Evolutionary conservation across 129 eudicot genomes (phyloP), one percentile per base, ranked within the genome.

Genomic region (Lactuca saligna): DNA sequence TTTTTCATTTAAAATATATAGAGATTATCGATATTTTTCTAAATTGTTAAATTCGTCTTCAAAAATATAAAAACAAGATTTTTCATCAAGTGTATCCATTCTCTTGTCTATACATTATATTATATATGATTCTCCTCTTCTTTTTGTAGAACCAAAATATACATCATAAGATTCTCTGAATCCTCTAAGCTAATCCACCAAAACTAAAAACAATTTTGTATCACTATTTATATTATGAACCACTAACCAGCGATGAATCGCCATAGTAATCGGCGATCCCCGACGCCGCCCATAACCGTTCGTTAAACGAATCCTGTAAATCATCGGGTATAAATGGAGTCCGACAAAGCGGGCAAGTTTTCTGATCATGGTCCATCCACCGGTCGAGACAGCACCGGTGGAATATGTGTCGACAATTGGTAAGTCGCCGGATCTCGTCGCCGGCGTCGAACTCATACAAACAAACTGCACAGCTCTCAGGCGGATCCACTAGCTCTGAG

Each of bases 321-420:
- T 69, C 79, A 34, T 74, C 68, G 2, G 82, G 82, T 31, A 87
- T 63, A 46, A 87, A 80, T 10, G 76, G 76, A 6, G 82, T 80
- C 59, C 95, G 82, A 67, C 95, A 87, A 49, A 87, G 83, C 8
- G 95, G 95, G 58, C 95, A 87, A 0, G 95, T 84, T 60, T 76
- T 75, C 65, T 80, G 88, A 60, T 84, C 95, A 46, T 84, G 95
- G 63, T 87, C 95, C 90, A 87, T 87, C 90, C 95, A 87, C 69
- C 90, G 86, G 86, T 87, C 95, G 73, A 87, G 11, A 74, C 95
- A 87, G 17, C 79, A 50, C 62, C 80, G 75, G 57, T 87, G 95
- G 66, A 84, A 87, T 12, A 87, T 69, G 41, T 87, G 95, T 9
- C 72, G 70, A 46, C 95, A 87, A 63, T 87, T 84, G 11, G 70